Evolutionary conservation across 108 stramenopile genomes (phyloP), one percentile per base, ranked within the genome.

Genomic region (Fragilariopsis cylindrus): DNA sequence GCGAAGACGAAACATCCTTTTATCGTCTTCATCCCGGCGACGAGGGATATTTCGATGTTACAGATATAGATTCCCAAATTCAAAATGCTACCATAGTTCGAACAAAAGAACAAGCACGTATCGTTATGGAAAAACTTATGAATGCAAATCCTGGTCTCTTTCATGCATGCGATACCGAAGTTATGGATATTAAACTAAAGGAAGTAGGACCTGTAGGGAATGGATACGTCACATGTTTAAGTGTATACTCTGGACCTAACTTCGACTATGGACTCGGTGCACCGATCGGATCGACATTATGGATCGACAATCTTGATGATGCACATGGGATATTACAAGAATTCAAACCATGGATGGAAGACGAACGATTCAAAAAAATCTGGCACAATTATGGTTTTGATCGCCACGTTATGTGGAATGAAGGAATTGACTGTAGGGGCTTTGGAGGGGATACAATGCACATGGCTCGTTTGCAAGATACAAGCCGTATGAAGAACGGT

Each of bases 371-470:
- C 53, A 71, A 92, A 48, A 99, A 98, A 82, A 91, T 97, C 6
- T 99, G 97, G 97, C 99, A 99, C 83, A 98, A 99, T 81, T 98
- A 97, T 73, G 97, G 97, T 2, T 99, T 99, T 75, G 99, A 99
- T 93, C 82, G 97, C 39, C 99, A 99, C 79, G 98, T 99, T 13
- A 79, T 99, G 79, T 95, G 81, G 86, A 99, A 99, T 73, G 89
- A 93, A 64, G 97, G 93, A 1, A 96, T 98, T 73, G 80, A 94
- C 74, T 86, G 85, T 7, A 73, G 70, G 30, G 97, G 97, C 5
- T 92, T 98, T 67, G 90, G 82, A 16, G 99, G 67, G 19, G 99
- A 99, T 82, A 99, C 99, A 19, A 97, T 99, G 96, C 99, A 99
- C 91, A 99, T 99, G 99, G 99, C 97, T 49, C 78, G 99, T 43